A percentile compares a stretch with the other conserved stretches of the same genome.
Evolutionary conservation across 1,284 basidiomycete genomes (phyloP).

Genomic region (Cystobasidiaceae sp.): DNA sequence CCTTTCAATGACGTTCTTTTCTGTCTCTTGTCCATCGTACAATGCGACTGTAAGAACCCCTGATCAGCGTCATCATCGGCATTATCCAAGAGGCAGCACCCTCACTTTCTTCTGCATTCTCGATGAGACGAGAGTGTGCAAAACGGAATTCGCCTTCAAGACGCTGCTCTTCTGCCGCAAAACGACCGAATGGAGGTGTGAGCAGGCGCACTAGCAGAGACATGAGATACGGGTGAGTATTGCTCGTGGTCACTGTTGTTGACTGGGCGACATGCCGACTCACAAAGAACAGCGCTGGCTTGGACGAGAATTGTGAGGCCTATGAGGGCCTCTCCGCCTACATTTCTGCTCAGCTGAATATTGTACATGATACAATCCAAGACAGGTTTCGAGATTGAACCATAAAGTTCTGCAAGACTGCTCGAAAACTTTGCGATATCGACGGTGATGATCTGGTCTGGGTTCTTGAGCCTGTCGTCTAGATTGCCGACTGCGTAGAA

Average conservation of each 20-base stretch:
- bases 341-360: conserved; percentile 87
- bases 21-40: conserved; percentile 84
- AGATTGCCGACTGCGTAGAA: conserved; percentile 81
- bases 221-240: too few relatives aligned
- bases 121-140: conserved; percentile 85
- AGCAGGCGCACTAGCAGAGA: conserved; percentile 70
- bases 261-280: too few relatives aligned
- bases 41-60: conserved; percentile 63
- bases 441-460: conserved; percentile 95
- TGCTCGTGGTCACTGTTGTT: too few relatives aligned
- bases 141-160: conserved; percentile 86
- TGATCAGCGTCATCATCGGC: background rate
- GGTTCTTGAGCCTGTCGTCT: conserved; percentile 84
- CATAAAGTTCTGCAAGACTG: conserved; percentile 85
- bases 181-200: conserved; percentile 91
- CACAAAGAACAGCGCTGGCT: conserved; percentile 67
- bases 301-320: conserved; percentile 81
- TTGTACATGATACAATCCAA: conserved; percentile 88
- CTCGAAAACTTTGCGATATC: conserved; percentile 91
- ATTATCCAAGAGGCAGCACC: background rate
- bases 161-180: conserved; percentile 69
- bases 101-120: conserved; percentile 75
- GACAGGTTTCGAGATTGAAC: conserved; percentile 82
- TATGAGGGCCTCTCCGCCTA: conserved; percentile 91
- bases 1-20: conserved; percentile 87